Conservation (phyloP, 2,329 filamentous ascomycete genomes). For the Neofusicoccum sp. region DNA sequence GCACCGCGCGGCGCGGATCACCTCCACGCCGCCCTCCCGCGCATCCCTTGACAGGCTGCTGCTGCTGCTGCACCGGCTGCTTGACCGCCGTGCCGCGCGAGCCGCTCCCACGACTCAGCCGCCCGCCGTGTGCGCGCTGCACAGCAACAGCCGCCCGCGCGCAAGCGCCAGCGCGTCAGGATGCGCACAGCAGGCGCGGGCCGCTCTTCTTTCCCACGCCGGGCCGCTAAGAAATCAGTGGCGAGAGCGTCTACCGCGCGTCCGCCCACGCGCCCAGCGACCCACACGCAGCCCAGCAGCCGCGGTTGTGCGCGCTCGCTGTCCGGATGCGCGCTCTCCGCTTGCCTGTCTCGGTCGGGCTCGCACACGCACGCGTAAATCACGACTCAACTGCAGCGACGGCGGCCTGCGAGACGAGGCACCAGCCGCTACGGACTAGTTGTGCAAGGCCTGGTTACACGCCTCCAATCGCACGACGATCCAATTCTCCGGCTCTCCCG, state of each 20-base stretch:
- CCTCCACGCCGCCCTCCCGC: constrained; percentile 5
- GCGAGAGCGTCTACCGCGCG: constrained; percentile 16
- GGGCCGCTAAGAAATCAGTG: background rate
- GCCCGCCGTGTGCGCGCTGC: background rate
- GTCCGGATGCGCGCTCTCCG: constrained; percentile 9
- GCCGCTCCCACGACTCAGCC: background rate
- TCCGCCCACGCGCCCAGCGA: background rate
- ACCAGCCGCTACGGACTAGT: constrained; percentile 3
- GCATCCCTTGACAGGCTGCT: constrained; percentile 8
- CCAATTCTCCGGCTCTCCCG: constrained; percentile 8
- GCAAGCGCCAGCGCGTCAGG: background rate
- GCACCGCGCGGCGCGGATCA: background rate
- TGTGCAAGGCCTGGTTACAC: constrained; percentile 16
- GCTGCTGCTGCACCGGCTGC: background rate
- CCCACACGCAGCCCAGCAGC: constrained; percentile 1
- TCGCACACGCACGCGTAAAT: constrained; percentile 4
- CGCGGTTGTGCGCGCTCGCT: background rate
- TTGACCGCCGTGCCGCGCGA: background rate
- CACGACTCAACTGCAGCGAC: constrained; percentile 6
- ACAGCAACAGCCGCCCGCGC: background rate
- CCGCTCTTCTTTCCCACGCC: background rate
- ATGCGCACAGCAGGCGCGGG: background rate
- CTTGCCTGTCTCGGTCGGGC: constrained; percentile 8
- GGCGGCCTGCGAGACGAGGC: constrained; percentile 3
- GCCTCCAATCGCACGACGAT: constrained; percentile 18